Evolutionary conservation across 768 basidiomycete species (phyloP), one percentile per base, ranked within the genome.

Genomic region (Suillus decipiens): DNA sequence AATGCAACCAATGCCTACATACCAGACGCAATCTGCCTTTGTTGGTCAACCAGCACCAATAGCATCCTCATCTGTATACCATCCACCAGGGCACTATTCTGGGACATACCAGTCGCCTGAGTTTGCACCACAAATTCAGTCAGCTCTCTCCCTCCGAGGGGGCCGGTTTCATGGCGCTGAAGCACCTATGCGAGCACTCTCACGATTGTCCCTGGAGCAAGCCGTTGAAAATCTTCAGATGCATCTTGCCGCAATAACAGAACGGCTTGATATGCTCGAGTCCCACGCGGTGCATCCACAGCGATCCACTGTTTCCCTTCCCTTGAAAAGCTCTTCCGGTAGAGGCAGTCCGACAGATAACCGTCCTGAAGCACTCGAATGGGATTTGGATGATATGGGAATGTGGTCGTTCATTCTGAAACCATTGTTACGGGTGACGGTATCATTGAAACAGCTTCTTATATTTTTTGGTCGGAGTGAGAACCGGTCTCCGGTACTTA

Each of bases 321-420:
- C 80, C 50, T 78, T 81, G 7, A 74, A 77, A 60, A 73, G 73
- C 33, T 70, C 74, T 34, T 78, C 77, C 39, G 77, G 80, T 53
- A 76, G 80, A n/a, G 77, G 78, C 39, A 84, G 82, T 41, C 82
- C 82, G 6, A 69, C 78, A 39, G 71, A 74, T 45, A 69, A 76
- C 3, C 71, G 71, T 39, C 36, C 64, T 61, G 75, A 73, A 37
- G 64, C 41, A 12, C 73, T 75, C 37, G 75, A 80, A 22, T 91
- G 89, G 88, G 89, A 92, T 71, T 70, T 90, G n/a, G 84, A 91
- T 57, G 90, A 93, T 71, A 79, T 93, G 72, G 93, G 93, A 54
- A 83, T 93, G 79, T 95, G 93, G 93, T 85, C 92, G 8, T 68
- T 89, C 51, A 78, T 93, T 17, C 76, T 92, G 7, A 85, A 83